Base-by-base conservation (phyloP, 371 early-diverging fungal genomes). In the Mucor plumbeus region DNA sequence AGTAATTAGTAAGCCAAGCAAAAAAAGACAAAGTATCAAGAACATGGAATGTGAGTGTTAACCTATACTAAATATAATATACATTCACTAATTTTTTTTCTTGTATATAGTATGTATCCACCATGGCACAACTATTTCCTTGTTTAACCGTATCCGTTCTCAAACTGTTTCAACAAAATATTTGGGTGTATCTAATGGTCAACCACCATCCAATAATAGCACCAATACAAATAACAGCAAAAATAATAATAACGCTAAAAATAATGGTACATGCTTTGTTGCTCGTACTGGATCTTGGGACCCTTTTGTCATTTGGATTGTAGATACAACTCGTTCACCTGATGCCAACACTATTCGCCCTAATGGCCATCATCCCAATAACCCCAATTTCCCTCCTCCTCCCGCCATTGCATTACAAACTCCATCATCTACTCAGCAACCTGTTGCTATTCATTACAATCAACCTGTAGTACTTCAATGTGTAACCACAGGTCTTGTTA, bases 121-220 rank as follows among this genome's bases (percentile, higher is more conserved):
- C 74, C 91, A 92, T 67, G 94, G 94, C 7, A 87, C 92, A 2
- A 90, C 90, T 4, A 85, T 94, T 43, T 91, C 94, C 7, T 77
- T 94, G 31, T 94, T 94, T 78, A 94, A 94, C 74, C 88, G 94
- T 48, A 86, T 94, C 64, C 88, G 94, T 26, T 92, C 93, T 5
- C 94, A 94, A 75, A 94, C 94, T 1, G 93, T 94, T 7, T 93
- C 94, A 7, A 94, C 94, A 33, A 93, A 93, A 72, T 94, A 93
- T 47, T 80, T 94, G 34, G 93, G 94, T 11, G 92, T 89, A 3
- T 86, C 87, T 11, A 34, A 63, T 58, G 65, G 63, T 61, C 6
- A 91, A 90, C 72, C 80, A 7, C 72, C 81, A 66, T 48, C 61
- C 19, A 62, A 47, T 19, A 39, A 19, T 14, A 62, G 39, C 35